phyloP scores from a whole-genome alignment of 2,329 filamentous ascomycete species.

The Elsinoe arachidis region DNA sequence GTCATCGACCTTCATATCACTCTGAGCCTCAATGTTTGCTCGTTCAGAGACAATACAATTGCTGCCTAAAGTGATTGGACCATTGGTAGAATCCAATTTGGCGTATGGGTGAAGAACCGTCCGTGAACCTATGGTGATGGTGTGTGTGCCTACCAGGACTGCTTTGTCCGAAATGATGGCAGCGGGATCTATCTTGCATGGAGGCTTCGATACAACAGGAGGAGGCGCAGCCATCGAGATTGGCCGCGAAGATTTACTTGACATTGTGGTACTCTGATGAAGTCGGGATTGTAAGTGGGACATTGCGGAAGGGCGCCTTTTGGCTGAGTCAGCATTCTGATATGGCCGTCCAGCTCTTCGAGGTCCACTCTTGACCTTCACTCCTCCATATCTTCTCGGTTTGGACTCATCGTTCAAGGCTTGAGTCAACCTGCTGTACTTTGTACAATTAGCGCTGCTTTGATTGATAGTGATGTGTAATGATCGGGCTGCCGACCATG shows the following conservation, averaged over 20 bases:
- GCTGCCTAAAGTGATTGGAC: slow-evolving; percentile 36
- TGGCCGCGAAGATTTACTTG: not conserved
- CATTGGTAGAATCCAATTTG: slow-evolving; percentile 36
- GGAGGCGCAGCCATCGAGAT: not conserved
- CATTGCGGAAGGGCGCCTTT: not conserved
- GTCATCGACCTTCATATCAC: slow-evolving; percentile 29
- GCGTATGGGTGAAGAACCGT: slow-evolving; percentile 80
- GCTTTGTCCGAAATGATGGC: slow-evolving; percentile 42
- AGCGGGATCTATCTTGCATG: slow-evolving; percentile 36
- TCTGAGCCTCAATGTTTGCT: slow-evolving; percentile 27
- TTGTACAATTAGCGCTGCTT: too few species aligned
- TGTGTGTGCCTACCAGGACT: slow-evolving; percentile 58
- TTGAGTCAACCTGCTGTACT: too few species aligned
- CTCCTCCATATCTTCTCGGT: not conserved
- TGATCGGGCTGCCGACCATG: too few species aligned
- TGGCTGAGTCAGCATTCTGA: not conserved
- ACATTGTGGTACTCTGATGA: not conserved
- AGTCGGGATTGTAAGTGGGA: not conserved
- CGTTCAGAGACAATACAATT: slow-evolving; percentile 69
- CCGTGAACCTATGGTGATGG: slow-evolving; percentile 68
- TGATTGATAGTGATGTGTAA: too few species aligned
- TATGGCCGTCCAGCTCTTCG: not conserved
- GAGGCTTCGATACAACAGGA: slow-evolving; percentile 25
- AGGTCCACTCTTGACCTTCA: not conserved
- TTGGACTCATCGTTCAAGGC: too few species aligned